phyloP scores from a whole-genome alignment of 1,284 basidiomycete species.

The Cystobasidium pallidum region DNA sequence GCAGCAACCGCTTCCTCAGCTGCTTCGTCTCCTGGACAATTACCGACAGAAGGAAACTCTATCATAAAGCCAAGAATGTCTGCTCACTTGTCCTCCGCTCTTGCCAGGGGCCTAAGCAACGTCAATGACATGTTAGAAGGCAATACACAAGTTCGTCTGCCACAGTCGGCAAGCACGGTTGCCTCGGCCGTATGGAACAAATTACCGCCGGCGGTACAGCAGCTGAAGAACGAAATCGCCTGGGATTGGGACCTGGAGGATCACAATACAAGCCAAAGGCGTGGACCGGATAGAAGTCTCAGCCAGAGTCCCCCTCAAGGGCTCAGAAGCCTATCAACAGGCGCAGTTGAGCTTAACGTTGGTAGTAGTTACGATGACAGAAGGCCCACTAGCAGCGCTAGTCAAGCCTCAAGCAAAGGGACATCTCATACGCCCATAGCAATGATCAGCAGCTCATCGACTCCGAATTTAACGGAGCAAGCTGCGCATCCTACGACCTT shows the following conservation, averaged over 20 bases:
- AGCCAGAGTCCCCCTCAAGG: conserved; percentile 15
- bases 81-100: conserved; percentile 21
- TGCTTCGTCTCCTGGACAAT: conserved; percentile 27
- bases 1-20: conserved; percentile 10
- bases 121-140: conserved; percentile 42
- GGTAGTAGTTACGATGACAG: background rate
- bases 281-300: background rate
- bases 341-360: background rate
- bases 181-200: conserved; percentile 38
- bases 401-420: conserved; percentile 6
- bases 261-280: background rate
- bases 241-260: conserved; percentile 27
- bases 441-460: background rate
- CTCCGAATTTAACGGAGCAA: conserved; percentile 2
- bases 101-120: conserved; percentile 28
- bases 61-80: conserved; percentile 15
- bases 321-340: conserved; percentile 9
- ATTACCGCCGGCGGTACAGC: conserved; percentile 37
- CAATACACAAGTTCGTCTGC: conserved; percentile 27
- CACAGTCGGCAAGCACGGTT: conserved; percentile 34
- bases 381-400: conserved; percentile 13
- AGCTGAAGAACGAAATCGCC: conserved; percentile 33
- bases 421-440: background rate
- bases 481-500: conserved; percentile 20
- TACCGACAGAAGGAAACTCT: background rate